Conservation (phyloP, 805 yeast species). For the Hanseniaspora valbyensis region DNA sequence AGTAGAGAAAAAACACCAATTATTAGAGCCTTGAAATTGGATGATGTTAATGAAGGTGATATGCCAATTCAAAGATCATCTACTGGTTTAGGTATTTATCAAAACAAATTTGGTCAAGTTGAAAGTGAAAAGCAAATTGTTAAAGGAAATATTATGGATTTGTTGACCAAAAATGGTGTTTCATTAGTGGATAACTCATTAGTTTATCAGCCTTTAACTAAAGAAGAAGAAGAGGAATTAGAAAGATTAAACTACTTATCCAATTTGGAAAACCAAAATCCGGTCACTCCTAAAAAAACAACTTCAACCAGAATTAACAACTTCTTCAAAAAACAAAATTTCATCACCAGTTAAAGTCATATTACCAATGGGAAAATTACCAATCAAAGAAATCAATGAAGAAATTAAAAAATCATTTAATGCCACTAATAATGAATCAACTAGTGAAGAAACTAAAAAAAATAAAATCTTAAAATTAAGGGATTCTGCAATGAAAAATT, state of each 20-base stretch:
- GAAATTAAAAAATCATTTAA: background rate
- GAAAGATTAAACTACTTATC: too few species aligned
- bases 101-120: background rate
- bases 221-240: background rate
- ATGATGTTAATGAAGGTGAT: slow-evolving; percentile 2
- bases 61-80: slow-evolving; percentile 6
- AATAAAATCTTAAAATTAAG: slow-evolving; percentile 3
- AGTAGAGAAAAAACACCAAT: background rate
- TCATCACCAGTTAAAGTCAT: slow-evolving; percentile 10
- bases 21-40: background rate
- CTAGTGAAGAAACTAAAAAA: background rate
- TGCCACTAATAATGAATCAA: background rate
- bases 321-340: background rate
- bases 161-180: slow-evolving; percentile 5
- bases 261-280: background rate
- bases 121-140: background rate
- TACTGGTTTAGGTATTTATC: slow-evolving; percentile 8
- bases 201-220: background rate
- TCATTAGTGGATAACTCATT: background rate
- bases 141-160: slow-evolving; percentile 8
- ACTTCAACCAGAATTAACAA: too few species aligned
- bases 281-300: background rate
- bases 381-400: background rate
- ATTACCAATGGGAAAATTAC: background rate
- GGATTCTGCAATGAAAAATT: background rate